Conservation (phyloP, 208 protist genomes). For the Borovskyia barvae region DNA sequence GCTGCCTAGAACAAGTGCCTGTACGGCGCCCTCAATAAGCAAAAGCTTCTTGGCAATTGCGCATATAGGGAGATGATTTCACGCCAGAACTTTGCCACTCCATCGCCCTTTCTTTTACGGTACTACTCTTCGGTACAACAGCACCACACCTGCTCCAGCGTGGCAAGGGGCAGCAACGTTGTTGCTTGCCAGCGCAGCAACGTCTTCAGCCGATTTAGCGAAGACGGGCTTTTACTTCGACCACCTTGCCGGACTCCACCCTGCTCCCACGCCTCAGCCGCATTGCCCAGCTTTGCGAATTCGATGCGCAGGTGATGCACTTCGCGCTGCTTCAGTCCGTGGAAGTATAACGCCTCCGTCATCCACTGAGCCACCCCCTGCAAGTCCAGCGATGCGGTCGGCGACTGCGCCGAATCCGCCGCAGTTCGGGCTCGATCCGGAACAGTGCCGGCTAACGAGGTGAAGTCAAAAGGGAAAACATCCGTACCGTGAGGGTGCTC, state of each 20-base stretch:
- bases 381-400: background rate
- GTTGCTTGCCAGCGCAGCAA: constrained; percentile 25
- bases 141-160: constrained; percentile 20
- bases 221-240: background rate
- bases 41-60: too few species aligned
- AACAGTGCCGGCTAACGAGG: background rate
- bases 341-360: constrained; percentile 41
- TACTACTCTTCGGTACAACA: constrained; percentile 13
- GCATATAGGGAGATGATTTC: too few species aligned
- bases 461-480: constrained; percentile 41
- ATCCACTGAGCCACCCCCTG: constrained; percentile 25
- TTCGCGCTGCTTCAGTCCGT: constrained; percentile 9
- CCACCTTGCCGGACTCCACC: background rate
- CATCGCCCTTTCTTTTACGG: background rate
- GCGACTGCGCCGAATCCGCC: background rate
- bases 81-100: too few species aligned
- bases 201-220: background rate
- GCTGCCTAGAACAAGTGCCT: too few species aligned
- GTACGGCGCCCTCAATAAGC: too few species aligned
- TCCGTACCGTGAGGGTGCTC: constrained; percentile 21
- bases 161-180: constrained; percentile 18
- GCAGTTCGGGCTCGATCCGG: background rate
- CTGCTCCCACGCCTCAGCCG: background rate
- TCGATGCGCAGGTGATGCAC: background rate
- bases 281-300: background rate